These are phyloP conservation scores for Xylaria sp. DNA, from an alignment of 2,329 filamentous ascomycete genomes.

Conservation along the genomic window DNA sequence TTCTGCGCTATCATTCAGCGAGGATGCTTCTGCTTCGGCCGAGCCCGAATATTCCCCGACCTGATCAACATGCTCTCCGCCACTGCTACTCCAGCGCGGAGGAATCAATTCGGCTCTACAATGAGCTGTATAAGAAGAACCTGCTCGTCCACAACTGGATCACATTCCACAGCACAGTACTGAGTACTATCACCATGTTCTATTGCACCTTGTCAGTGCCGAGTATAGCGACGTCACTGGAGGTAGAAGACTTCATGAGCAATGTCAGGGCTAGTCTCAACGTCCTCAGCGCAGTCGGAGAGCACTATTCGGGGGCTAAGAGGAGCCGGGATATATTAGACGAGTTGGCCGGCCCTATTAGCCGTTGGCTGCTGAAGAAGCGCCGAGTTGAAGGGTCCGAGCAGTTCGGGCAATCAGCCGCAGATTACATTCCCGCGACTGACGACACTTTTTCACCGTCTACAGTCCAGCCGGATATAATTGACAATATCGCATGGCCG, in stretches of 20 bases:
- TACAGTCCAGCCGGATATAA: conserved; percentile 9
- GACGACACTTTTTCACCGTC: conserved; percentile 2
- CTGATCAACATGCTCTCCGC: conserved; percentile 54
- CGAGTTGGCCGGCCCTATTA: conserved; percentile 46
- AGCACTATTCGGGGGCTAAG: conserved; percentile 63
- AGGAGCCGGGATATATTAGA: conserved; percentile 59
- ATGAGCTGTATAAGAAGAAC: conserved; percentile 57
- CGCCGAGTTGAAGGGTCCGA: conserved; percentile 12
- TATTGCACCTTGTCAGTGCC: conserved; percentile 63
- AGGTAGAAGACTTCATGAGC: conserved; percentile 55
- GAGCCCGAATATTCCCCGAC: conserved; percentile 63
- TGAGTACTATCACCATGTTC: conserved; percentile 61
- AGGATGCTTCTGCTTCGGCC: conserved; percentile 63
- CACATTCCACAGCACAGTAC: conserved; percentile 60
- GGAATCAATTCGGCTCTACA: conserved; percentile 55
- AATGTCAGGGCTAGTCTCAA: conserved; percentile 58
- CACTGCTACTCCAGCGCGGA: conserved; percentile 58
- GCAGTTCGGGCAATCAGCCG: conserved; percentile 4
- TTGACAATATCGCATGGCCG: conserved; percentile 8
- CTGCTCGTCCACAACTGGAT: conserved; percentile 61
- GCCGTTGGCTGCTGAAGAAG: conserved; percentile 34
- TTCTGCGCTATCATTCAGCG: conserved; percentile 60
- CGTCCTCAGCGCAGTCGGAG: conserved; percentile 63
- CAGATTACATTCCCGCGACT: neutral
- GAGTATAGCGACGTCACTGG: conserved; percentile 52